These are phyloP conservation scores for Furcasterigmium furcatum DNA, from an alignment of 2,329 filamentous ascomycete genomes.

Conservation along the genomic window DNA sequence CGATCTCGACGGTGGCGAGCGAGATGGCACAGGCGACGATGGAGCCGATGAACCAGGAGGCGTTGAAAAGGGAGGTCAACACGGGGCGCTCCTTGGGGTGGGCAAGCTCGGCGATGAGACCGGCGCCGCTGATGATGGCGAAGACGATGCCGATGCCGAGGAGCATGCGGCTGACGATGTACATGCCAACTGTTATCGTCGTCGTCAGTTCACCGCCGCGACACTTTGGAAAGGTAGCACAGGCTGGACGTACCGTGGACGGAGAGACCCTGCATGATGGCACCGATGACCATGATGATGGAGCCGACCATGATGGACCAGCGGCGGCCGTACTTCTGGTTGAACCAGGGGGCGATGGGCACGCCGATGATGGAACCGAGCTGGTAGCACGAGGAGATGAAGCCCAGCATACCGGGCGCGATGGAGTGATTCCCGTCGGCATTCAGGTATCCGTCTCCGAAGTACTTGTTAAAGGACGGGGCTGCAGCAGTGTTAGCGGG, in stretches of 20 bases:
- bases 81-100: conserved; percentile 58
- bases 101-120: conserved; percentile 55
- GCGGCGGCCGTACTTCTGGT: conserved; percentile 44
- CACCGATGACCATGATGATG: conserved; percentile 49
- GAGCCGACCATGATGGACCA: conserved; percentile 55
- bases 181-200: conserved; percentile 39
- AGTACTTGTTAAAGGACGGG: conserved; percentile 2
- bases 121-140: conserved; percentile 54
- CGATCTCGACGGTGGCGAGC: conserved; percentile 39
- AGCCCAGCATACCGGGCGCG: conserved; percentile 32
- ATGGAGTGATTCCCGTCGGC: conserved; percentile 17
- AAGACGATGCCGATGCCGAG: conserved; percentile 58
- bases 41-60: conserved; percentile 49
- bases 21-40: conserved; percentile 46
- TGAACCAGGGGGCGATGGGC: conserved; percentile 48
- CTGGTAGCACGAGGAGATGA: conserved; percentile 52
- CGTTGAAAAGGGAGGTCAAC: conserved; percentile 55
- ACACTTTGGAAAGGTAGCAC: no score
- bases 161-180: conserved; percentile 51
- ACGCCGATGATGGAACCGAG: conserved; percentile 52
- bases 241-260: conserved; percentile 26
- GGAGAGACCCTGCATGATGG: conserved; percentile 51
- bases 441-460: conserved; percentile 14
- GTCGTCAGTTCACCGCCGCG: no score
- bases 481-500: neutral